Evolutionary conservation across 2,329 filamentous ascomycete species (phyloP), one percentile per base, ranked within the genome.

Genomic region (Claviceps sp.): DNA sequence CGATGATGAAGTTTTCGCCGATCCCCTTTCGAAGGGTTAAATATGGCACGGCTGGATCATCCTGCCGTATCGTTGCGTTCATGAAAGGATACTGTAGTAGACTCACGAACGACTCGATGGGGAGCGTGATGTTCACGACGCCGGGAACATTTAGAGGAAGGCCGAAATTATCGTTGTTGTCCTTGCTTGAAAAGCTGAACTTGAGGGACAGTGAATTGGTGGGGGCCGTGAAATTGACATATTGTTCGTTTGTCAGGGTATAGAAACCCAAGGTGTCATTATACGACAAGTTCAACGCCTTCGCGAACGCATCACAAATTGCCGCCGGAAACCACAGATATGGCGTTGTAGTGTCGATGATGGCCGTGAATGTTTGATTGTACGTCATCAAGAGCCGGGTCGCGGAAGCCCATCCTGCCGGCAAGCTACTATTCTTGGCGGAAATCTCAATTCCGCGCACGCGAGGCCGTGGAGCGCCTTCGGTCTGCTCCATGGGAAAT

Each of bases 251-350:
- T 39, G 78, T 72, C 48, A 87, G 75, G 0, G 81, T 73, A 60
- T 89, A 89, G 0, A 88, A 64, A 11, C 81, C 73, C 10, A 82
- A 76, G 2, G 73, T 75, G 47, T 73, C 74, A 64, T 87, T 82
- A 63, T 82, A 86, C 1, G 73, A 77, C 42, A 89, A 69, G 48
- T 81, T 81, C 51, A 89, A 75, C 1, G 76, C 74, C 1, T 70
- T 56, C 42, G 84, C 84, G 58, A 89, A 87, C 2, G 73, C 72
- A 50, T 81, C 71, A 63, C 85, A 88, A 14, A 84, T 70, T 3
- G 63, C 59, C 34, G 72, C 63, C 0, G 83, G 82, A 4, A 86
- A 70, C 76, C 78, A 85, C 4, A 86, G 66, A 56, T 78, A 81
- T 1, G 81, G 78, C 1, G 81, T 78, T 0, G 80, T 78, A 55